Base-by-base conservation (phyloP, 805 yeast species). In the Jamesozyma hellenica region DNA sequence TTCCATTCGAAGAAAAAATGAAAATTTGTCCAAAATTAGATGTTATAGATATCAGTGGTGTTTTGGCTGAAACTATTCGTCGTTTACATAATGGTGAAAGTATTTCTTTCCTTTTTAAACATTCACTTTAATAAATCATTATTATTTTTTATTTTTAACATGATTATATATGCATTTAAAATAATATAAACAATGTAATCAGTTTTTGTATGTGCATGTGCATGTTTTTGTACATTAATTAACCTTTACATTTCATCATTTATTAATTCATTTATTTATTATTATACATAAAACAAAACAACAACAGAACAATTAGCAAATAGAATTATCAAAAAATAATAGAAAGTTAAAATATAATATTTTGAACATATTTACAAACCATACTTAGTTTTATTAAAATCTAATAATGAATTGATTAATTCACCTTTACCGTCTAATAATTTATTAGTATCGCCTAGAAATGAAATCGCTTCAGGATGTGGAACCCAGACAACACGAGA, bases 401-500 rank as follows among this genome's bases (percentile, higher is more conserved):
- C 70, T 31, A 52, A 66, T 36, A 85, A 62, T 7, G 77, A 65
- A 3, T 51, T 50, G 35, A 82, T 52, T 9, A 80, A 57, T 48
- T 74, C 77, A 27, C 88, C 94, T 36, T 69, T 64, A 35, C 64
- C 69, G 3, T 74, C 77, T 39, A 84, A 58, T 16, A 72, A 65
- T 5, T 64, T 64, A 8, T 68, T 53, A 46, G 76, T 72, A 32
- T 71, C 69, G 8, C 77, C 74, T 46, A 83, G 60, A 7, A 74
- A 71, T 15, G 67, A 64, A 27, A 73, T 53, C 0, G 94, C 94
- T 42, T 82, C 75, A 19, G 71, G 70, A 60, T 90, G 90, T 9
- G 98, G 97, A 12, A 88, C 82, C 98, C 97, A 92, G 35, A 90
- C 72, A n/a, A 90, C 95, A 40, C 70, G 71, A 12, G 85, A 82